Base-by-base conservation (phyloP, 306 rosid genomes). In the Crataegus laevigata region DNA sequence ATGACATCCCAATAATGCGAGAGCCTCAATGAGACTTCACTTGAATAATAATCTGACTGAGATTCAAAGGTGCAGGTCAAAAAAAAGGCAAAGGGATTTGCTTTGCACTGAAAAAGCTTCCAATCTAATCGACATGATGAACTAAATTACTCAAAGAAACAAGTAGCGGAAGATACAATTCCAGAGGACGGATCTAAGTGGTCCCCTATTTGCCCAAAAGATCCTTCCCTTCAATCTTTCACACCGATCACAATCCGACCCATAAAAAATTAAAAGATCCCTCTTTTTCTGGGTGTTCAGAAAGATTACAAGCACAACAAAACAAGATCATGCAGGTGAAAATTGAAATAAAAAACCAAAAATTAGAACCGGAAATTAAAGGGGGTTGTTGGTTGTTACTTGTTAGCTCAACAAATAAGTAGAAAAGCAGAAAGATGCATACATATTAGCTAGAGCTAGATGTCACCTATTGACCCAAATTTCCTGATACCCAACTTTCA, bases 141-240 rank as follows among this genome's bases (percentile, higher is more conserved):
- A 70, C 76, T 47, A 26, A 73, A 72, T 43, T 63, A 73, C 51
- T 54, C 36, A 78, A 73, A 73, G 28, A 68, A 66, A 76, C 8
- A 25, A 71, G 71, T 45, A 58, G n/a, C 63, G 32, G 45, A 34
- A 72, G 51, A 68, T 64, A 66, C 40, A 50, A 73, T 68, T 52
- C 74, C 82, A 74, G 66, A 74, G 52, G 50, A 66, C 70, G 63
- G 75, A 77, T 73, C 80, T 42, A 28, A 60, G 77, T 68, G 87
- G 84, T 76, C 84, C 82, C 84, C 82, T 74, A 47, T 21, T 71
- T 59, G 11, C 62, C 78, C 63, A 34, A 45, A 68, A 70, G 42
- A 43, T 74, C 40, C n/a, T 60, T 19, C 65, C 69, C 8, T 59
- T 42, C 69, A 71, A 71, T 73, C 22, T 55, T 78, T 55, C 10